Conservation (phyloP, 768 basidiomycete species). For the Phylloporus rhodoxanthus region DNA sequence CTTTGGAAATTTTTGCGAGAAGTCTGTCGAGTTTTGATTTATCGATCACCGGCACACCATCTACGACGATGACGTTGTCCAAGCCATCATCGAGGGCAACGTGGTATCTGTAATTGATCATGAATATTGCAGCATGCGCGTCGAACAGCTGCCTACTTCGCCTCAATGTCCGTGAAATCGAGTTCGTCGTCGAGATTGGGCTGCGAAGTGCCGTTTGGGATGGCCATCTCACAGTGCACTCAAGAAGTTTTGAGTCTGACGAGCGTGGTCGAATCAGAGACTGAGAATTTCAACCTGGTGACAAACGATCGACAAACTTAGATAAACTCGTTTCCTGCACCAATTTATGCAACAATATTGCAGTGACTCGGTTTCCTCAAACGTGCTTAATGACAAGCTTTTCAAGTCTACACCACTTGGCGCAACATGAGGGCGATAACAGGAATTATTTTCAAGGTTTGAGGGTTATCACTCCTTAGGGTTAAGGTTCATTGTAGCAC, state of each 20-base stretch:
- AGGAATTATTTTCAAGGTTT: background rate
- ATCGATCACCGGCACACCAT: conserved; percentile 89
- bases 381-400: too few species aligned
- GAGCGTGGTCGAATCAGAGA: background rate
- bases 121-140: conserved; percentile 3
- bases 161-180: conserved; percentile 85
- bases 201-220: conserved; percentile 30
- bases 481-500: background rate
- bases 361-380: background rate
- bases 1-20: conserved; percentile 72
- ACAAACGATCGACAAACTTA: background rate
- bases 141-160: conserved; percentile 48
- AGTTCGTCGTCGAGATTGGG: conserved; percentile 55
- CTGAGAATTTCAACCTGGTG: too few species aligned
- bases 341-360: background rate
- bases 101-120: conserved; percentile 57
- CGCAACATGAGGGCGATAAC: too few species aligned
- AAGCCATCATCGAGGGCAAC: conserved; percentile 80
- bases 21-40: conserved; percentile 79
- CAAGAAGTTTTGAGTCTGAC: background rate
- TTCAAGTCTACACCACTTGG: too few species aligned
- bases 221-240: conserved; percentile 38
- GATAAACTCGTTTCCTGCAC: background rate
- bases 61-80: conserved; percentile 89
- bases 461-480: background rate